Evolutionary conservation across 495 filamentous ascomycete genomes (phyloP).

Genomic region (Annulohypoxylon moriforme): DNA sequence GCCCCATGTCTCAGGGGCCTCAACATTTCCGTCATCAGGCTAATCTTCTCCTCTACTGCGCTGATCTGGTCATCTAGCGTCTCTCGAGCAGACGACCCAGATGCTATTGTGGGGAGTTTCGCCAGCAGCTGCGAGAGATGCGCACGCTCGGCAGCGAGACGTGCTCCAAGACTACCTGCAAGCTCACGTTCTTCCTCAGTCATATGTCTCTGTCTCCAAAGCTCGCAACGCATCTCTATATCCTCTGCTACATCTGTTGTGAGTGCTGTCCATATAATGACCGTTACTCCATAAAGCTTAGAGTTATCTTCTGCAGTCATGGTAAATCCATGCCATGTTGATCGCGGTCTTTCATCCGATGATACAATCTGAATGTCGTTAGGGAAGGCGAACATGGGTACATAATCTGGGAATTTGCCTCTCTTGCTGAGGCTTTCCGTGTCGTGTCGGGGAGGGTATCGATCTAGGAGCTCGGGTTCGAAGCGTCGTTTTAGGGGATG

Average conservation of each 20-base stretch:
- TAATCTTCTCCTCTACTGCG: constrained; percentile 95
- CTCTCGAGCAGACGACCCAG: constrained; percentile 84
- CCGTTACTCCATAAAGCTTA: constrained; percentile 88
- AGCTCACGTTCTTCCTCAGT: constrained; percentile 93
- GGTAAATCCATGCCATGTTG: constrained; percentile 98
- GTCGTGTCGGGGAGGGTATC: constrained; percentile 88
- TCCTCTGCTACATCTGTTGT: constrained; percentile 83
- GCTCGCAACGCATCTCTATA: constrained; percentile 90
- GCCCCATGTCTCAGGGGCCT: constrained; percentile 93
- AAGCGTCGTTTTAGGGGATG: constrained; percentile 94
- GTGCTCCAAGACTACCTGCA: constrained; percentile 89
- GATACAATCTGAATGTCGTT: constrained; percentile 98
- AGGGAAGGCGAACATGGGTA: constrained; percentile 99
- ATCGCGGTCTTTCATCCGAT: constrained; percentile 89
- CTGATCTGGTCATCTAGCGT: constrained; percentile 92
- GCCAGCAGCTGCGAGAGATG: constrained; percentile 89
- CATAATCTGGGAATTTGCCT: constrained; percentile 93
- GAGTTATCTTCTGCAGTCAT: constrained; percentile 96
- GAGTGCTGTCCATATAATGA: constrained; percentile 93
- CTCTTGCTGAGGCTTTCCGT: constrained; percentile 82
- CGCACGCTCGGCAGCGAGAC: constrained; percentile 88
- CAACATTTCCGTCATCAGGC: constrained; percentile 93
- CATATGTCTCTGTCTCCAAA: constrained; percentile 96
- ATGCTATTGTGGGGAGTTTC: constrained; percentile 79
- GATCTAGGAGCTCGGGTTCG: constrained; percentile 91